phyloP scores from a whole-genome alignment of 1,139 yeast species.

The Yamadazyma spencermartinsiae region DNA sequence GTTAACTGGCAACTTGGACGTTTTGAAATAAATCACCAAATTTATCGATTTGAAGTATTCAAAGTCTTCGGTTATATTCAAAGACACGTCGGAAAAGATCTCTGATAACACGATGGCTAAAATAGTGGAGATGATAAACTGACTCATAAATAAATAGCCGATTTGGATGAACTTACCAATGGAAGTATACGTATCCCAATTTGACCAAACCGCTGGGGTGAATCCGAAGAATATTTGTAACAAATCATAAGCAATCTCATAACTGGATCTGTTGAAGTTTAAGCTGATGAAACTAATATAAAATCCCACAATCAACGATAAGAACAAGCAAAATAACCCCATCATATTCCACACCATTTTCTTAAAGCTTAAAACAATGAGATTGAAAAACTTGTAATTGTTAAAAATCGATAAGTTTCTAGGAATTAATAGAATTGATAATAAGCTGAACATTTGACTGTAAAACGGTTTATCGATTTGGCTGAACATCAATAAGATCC shows the following conservation, averaged over 20 bases:
- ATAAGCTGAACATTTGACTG: constrained; percentile 40
- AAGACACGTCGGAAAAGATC: constrained; percentile 40
- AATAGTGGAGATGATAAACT: constrained; percentile 58
- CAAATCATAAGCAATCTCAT: constrained; percentile 55
- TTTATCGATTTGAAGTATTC: constrained; percentile 43
- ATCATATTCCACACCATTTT: constrained; percentile 57
- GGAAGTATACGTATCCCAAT: constrained; percentile 53
- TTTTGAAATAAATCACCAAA: constrained; percentile 33
- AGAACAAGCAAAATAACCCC: constrained; percentile 52
- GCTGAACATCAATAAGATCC: constrained; percentile 16
- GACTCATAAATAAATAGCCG: constrained; percentile 56
- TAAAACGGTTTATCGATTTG: constrained; percentile 17
- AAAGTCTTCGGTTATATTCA: constrained; percentile 42
- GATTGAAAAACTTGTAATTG: constrained; percentile 53
- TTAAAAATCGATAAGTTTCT: constrained; percentile 55
- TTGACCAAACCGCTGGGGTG: constrained; percentile 65
- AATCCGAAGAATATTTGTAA: constrained; percentile 60
- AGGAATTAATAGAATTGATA: constrained; percentile 57
- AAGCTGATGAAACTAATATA: constrained; percentile 58
- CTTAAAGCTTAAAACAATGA: constrained; percentile 52
- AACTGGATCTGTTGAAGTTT: constrained; percentile 45
- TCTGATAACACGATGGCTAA: constrained; percentile 57
- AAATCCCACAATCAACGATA: constrained; percentile 57
- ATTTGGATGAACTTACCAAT: constrained; percentile 52
- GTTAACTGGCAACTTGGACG: constrained; percentile 18